A percentile compares a stretch with the other conserved stretches of the same genome.
These are phyloP conservation scores for Lentinus brumalis DNA, from an alignment of 768 basidiomycete species.

Conservation along the genomic window DNA sequence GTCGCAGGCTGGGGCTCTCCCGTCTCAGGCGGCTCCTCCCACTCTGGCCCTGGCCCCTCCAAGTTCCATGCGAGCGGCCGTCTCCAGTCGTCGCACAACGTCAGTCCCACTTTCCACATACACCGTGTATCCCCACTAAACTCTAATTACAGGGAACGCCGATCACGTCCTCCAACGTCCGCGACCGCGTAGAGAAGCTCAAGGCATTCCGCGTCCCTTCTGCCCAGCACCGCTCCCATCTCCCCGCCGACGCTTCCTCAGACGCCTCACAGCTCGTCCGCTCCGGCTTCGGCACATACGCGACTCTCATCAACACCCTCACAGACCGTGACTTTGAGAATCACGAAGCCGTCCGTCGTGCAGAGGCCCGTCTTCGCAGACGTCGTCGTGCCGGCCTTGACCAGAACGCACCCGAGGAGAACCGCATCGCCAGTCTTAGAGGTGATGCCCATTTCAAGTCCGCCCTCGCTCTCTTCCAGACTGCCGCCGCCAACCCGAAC, in stretches of 20 bases:
- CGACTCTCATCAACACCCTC: conserved; percentile 61
- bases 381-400: conserved; percentile 12
- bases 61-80: conserved; percentile 74
- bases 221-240: conserved; percentile 10
- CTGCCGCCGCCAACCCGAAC: conserved; percentile 43
- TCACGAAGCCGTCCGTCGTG: conserved; percentile 41
- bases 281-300: conserved; percentile 52
- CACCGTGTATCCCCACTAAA: not conserved
- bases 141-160: conserved; percentile 8
- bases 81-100: conserved; percentile 69
- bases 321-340: conserved; percentile 73
- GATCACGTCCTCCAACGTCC: conserved; percentile 18
- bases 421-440: conserved; percentile 46
- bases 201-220: conserved; percentile 16
- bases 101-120: conserved; percentile 36
- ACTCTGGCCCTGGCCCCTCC: conserved; percentile 69
- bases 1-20: conserved; percentile 49
- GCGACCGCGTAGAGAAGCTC: conserved; percentile 20
- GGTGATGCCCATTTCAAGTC: conserved; percentile 71
- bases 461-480: conserved; percentile 74
- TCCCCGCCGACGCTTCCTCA: conserved; percentile 3
- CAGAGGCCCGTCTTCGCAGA: conserved; percentile 37
- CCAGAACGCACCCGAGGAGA: conserved; percentile 26
- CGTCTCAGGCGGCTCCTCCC: conserved; percentile 48
- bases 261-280: conserved; percentile 17